These are phyloP conservation scores for Phytophthora crassamura DNA, from an alignment of 352 stramenopile species.

Conservation along the genomic window DNA sequence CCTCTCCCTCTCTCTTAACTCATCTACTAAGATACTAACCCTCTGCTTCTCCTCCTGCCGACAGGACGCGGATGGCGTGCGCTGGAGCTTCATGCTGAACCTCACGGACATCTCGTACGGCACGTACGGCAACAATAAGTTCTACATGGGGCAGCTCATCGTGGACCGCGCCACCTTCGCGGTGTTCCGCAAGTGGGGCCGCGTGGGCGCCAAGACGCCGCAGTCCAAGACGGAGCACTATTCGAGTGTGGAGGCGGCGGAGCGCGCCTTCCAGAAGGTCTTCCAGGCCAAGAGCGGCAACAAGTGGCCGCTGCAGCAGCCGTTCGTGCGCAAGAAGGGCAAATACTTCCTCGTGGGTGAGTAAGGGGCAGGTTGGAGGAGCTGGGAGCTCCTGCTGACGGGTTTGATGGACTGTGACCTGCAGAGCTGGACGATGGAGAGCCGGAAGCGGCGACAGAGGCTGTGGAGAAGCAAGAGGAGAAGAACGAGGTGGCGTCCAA, in stretches of 20 bases:
- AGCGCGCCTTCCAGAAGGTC: constrained; percentile 53
- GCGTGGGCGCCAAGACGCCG: constrained; percentile 62
- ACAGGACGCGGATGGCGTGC: constrained; percentile 55
- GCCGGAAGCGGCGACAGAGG: constrained; percentile 29
- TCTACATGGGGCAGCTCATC: constrained; percentile 77
- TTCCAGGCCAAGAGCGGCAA: constrained; percentile 71
- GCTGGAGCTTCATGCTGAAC: constrained; percentile 79
- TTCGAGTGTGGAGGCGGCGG: constrained; percentile 35
- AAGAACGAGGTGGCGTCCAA: constrained; percentile 36
- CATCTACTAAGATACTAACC: background rate
- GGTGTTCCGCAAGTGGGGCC: constrained; percentile 75
- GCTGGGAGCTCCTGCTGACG: too few species aligned
- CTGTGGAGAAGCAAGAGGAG: constrained; percentile 32
- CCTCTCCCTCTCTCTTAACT: background rate
- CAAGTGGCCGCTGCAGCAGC: constrained; percentile 52
- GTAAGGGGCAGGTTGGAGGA: constrained; percentile 5
- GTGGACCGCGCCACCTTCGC: constrained; percentile 44
- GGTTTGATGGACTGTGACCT: constrained; percentile 6
- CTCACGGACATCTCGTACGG: constrained; percentile 68
- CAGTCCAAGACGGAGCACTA: constrained; percentile 34
- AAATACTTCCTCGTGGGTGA: constrained; percentile 77
- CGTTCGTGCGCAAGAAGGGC: constrained; percentile 54
- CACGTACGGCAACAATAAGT: constrained; percentile 77
- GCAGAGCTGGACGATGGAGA: constrained; percentile 51
- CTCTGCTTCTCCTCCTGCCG: background rate